Conservation (phyloP, 371 early-diverging fungal genomes). For the Mortierella sp. region DNA sequence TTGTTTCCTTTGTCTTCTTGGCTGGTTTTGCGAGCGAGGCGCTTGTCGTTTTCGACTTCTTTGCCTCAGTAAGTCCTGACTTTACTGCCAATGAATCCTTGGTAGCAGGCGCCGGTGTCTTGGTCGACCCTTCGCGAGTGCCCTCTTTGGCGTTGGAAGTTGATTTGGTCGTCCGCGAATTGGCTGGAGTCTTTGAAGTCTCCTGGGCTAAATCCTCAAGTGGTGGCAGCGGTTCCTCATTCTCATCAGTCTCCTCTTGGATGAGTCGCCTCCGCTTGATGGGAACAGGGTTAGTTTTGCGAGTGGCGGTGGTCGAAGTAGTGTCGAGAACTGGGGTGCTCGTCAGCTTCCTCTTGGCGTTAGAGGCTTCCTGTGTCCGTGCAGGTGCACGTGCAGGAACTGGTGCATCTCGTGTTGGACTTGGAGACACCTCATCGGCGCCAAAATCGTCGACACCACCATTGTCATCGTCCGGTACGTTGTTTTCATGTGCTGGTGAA, state of each 20-base stretch:
- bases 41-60: not conserved
- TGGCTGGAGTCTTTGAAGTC: not conserved
- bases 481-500: constrained; percentile 14
- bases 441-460: constrained; percentile 9
- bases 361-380: not conserved
- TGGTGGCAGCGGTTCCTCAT: constrained; percentile 31
- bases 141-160: not conserved
- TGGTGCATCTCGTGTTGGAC: not conserved
- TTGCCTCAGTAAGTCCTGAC: not conserved
- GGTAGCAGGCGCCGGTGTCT: not conserved
- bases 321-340: not conserved
- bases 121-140: not conserved
- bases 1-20: not conserved
- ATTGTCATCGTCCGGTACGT: not conserved
- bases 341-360: constrained; percentile 14
- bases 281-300: not conserved
- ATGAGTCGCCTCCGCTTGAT: constrained; percentile 41
- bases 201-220: not conserved
- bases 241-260: constrained; percentile 48
- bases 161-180: not conserved
- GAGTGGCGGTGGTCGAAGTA: not conserved
- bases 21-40: not conserved
- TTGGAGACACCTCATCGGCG: constrained; percentile 4
- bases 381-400: not conserved
- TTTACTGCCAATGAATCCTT: not conserved